Conservation (phyloP, 148 eudicot species). For the Rhododendron simsii region DNA sequence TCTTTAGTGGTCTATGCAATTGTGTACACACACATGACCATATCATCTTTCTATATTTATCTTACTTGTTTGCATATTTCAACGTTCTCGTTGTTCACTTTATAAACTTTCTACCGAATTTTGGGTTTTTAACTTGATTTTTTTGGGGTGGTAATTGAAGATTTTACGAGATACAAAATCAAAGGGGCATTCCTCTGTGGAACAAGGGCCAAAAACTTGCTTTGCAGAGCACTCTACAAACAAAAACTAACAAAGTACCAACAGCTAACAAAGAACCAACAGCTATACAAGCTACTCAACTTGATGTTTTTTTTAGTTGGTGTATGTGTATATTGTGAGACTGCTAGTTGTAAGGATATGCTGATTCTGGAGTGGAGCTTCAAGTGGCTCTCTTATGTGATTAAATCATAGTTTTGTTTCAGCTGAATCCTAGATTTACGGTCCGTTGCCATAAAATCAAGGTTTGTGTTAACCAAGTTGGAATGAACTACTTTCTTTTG, state of each 20-base stretch:
- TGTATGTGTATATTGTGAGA: neutral
- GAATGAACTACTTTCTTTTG: neutral
- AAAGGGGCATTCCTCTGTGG: too few relatives aligned
- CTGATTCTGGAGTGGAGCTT: neutral
- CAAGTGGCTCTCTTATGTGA: neutral
- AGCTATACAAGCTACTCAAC: too few relatives aligned
- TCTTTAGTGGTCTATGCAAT: neutral
- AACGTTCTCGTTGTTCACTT: neutral
- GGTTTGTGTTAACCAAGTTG: neutral
- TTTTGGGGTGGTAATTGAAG: too few relatives aligned
- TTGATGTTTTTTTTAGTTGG: neutral
- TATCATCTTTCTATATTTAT: neutral
- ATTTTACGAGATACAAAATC: too few relatives aligned
- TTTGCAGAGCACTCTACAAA: too few relatives aligned
- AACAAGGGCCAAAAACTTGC: too few relatives aligned
- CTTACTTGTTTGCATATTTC: neutral
- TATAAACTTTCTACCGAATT: neutral
- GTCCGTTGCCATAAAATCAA: neutral
- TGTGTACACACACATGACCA: neutral
- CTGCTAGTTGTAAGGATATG: neutral
- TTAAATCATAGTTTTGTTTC: neutral
- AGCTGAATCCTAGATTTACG: neutral
- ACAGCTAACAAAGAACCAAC: too few relatives aligned
- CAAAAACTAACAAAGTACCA: too few relatives aligned
- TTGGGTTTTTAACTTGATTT: neutral